A percentile compares a stretch with the other conserved stretches of the same genome.
Evolutionary conservation across 306 rosid genomes (phyloP).

Genomic region (Cicer arietinum): DNA sequence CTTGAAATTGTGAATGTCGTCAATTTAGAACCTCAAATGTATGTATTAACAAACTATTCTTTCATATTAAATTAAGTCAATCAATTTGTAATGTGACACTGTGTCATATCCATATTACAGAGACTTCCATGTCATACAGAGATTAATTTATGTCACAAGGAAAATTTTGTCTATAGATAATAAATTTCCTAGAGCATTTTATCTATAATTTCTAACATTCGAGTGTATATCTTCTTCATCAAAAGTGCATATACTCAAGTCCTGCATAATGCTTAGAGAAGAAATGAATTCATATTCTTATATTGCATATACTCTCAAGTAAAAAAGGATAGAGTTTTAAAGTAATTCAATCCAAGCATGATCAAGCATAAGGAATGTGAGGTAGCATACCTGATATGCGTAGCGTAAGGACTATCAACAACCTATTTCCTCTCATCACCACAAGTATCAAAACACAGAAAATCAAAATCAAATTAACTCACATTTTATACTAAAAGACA

Average conservation of each 20-base stretch:
- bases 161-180: too few species aligned
- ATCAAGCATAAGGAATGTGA: background rate
- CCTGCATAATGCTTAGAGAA: background rate
- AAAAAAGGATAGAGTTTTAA: background rate
- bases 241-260: background rate
- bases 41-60: too few species aligned
- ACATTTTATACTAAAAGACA: conserved; percentile 63
- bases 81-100: too few species aligned
- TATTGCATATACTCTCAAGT: background rate
- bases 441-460: conserved; percentile 31
- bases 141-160: too few species aligned
- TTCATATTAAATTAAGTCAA: too few species aligned
- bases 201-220: too few species aligned
- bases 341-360: background rate
- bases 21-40: too few species aligned
- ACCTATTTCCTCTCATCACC: conserved; percentile 65
- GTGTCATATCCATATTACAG: too few species aligned
- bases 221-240: too few species aligned
- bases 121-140: too few species aligned
- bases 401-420: conserved; percentile 67
- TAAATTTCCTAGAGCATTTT: too few species aligned
- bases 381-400: conserved; percentile 58
- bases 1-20: too few species aligned
- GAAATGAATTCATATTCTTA: background rate
- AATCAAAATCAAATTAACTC: conserved; percentile 12